Evolutionary conservation across 768 basidiomycete genomes (phyloP).

Genomic region (Nevesoporus exiguus): DNA sequence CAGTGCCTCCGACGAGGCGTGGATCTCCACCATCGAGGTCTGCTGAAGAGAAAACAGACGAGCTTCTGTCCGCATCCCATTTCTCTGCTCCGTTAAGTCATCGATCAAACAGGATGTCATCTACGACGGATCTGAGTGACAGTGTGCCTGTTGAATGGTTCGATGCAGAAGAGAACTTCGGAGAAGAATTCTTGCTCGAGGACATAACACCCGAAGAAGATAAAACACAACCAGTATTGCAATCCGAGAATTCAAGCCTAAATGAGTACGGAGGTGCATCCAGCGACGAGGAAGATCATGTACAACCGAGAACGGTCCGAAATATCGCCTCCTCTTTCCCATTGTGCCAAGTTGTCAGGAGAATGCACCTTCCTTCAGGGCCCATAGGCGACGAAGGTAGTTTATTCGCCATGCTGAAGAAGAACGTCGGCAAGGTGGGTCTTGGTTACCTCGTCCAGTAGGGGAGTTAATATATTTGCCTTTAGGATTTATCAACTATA

Average conservation of each 20-base stretch:
- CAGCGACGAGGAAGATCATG: slow-evolving; percentile 45
- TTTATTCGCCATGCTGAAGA: slow-evolving; percentile 77
- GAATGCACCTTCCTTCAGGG: slow-evolving; percentile 58
- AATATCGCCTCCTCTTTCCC: slow-evolving; percentile 6
- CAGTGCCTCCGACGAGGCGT: slow-evolving; percentile 19
- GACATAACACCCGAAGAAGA: slow-evolving; percentile 38
- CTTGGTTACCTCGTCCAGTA: neutral
- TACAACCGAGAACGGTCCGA: neutral
- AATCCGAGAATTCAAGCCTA: slow-evolving; percentile 41
- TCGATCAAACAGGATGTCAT: slow-evolving; percentile 43
- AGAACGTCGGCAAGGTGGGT: slow-evolving; percentile 81
- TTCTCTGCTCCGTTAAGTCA: slow-evolving; percentile 30
- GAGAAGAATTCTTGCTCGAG: slow-evolving; percentile 62
- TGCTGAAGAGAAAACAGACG: slow-evolving; percentile 45
- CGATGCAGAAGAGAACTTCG: slow-evolving; percentile 57
- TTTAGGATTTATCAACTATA: slow-evolving; percentile 76
- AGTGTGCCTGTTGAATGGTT: slow-evolving; percentile 63
- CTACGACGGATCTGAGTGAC: slow-evolving; percentile 48
- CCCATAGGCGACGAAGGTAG: slow-evolving; percentile 75
- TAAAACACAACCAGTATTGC: slow-evolving; percentile 37
- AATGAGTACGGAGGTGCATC: slow-evolving; percentile 40
- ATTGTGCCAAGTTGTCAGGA: slow-evolving; percentile 38
- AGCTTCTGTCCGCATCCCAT: slow-evolving; percentile 21
- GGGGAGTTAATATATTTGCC: neutral
- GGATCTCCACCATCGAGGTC: slow-evolving; percentile 41